phyloP scores from a whole-genome alignment of 257 asterid genomes.

The Solanum medicagineum region DNA sequence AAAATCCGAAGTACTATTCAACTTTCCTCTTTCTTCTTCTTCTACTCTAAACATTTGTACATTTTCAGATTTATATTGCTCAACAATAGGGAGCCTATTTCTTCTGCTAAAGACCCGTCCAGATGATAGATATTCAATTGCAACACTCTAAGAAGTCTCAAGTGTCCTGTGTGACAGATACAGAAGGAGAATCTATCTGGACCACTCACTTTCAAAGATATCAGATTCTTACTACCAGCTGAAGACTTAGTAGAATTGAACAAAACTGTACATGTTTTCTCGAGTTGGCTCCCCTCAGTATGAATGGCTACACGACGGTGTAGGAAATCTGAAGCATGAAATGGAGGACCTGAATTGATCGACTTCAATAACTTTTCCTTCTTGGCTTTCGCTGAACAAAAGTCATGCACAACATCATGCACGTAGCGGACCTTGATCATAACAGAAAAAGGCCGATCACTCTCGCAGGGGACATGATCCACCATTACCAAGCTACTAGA shows the following conservation, averaged over 20 bases:
- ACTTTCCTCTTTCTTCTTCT: too few relatives aligned
- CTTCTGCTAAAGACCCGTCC: not conserved
- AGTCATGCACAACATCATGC: conserved; percentile 11
- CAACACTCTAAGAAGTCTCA: conserved; percentile 6
- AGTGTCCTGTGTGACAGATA: not conserved
- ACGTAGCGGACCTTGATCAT: not conserved
- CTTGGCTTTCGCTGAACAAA: conserved; percentile 5
- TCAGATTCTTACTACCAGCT: not conserved
- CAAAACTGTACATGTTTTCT: not conserved
- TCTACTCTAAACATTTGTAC: too few relatives aligned
- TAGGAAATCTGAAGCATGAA: not conserved
- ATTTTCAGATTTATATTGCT: too few relatives aligned
- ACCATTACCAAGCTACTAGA: conserved; percentile 2
- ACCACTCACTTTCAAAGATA: not conserved
- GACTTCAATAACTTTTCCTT: not conserved
- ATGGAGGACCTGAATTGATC: not conserved
- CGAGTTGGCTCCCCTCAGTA: not conserved
- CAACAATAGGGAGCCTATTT: not conserved
- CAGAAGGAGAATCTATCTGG: too few relatives aligned
- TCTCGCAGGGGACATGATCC: not conserved
- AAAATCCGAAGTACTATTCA: too few relatives aligned
- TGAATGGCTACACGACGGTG: not conserved
- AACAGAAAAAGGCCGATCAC: too few relatives aligned
- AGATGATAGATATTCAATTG: not conserved
- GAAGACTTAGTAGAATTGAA: not conserved